Evolutionary conservation across 2,329 filamentous ascomycete genomes (phyloP), one percentile per base, ranked within the genome.

Genomic region (Alternaria arborescens): DNA sequence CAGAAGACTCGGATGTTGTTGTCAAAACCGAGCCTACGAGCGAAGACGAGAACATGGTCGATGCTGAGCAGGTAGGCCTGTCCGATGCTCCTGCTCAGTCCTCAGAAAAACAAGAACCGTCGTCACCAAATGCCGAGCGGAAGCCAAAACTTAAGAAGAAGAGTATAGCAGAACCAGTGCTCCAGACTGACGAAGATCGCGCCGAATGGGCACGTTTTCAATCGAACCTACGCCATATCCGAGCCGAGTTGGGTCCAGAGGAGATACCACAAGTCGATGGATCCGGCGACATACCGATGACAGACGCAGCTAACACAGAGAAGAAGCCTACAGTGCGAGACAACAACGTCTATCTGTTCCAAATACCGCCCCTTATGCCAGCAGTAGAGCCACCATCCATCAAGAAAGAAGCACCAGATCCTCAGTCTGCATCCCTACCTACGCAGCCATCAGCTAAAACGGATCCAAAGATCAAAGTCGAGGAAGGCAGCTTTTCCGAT

Each of bases 281-380:
- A 5, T 74, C 81, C 24, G 82, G 81, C 57, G 82, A 84, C 58
- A 72, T 72, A 6, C 59, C 65, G 7, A 81, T 82, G 79, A 60
- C 63, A 11, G 68, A 70, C 11, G 70, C 65, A 40, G 69, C 63
- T 36, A 60, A 53, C 11, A 44, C 61, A 22, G 60, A 55, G 18
- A 69, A 68, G 28, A 71, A 70, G 52, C 53, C 62, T 8, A 72
- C 64, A 69, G 79, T 71, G 1, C 68, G 82, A 79, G 78, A 84
- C 36, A 84, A 87, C 55, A 83, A 85, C 58, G 81, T 88, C 54
- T 89, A 89, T 72, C 80, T 89, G 52, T 86, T 89, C 73, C 88
- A 89, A 73, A 85, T 89, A 68, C 88, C 88, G 12, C 87, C 88
- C 0, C 81, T 88, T 59, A 84, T 88, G 4, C 88, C 88, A 5